Conservation (phyloP, 1,139 yeast species). For the Dujonia santamariae region DNA sequence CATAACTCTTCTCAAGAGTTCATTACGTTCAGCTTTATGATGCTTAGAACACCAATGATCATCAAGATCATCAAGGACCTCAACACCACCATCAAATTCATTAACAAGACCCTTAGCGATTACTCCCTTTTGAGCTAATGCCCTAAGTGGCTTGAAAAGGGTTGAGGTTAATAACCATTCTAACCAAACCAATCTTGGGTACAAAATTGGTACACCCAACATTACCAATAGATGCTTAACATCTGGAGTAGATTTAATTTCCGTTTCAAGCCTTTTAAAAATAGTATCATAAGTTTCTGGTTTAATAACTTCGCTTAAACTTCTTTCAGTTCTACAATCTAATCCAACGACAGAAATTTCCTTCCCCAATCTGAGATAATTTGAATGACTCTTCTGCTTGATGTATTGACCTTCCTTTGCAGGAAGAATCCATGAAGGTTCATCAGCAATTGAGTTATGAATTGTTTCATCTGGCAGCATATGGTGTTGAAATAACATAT, state of each 20-base stretch:
- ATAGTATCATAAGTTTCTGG: constrained; percentile 53
- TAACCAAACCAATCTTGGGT: constrained; percentile 89
- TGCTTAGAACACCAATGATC: constrained; percentile 95
- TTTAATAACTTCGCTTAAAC: constrained; percentile 54
- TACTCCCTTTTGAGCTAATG: constrained; percentile 66
- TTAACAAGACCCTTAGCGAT: constrained; percentile 71
- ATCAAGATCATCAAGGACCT: constrained; percentile 84
- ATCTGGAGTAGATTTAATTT: constrained; percentile 46
- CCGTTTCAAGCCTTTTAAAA: constrained; percentile 59
- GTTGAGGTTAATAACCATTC: constrained; percentile 69
- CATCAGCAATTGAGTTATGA: constrained; percentile 29
- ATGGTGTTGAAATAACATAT: constrained; percentile 90
- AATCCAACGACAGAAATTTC: constrained; percentile 71
- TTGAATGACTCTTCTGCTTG: constrained; percentile 59
- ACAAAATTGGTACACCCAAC: constrained; percentile 92
- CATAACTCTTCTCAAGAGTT: constrained; percentile 52
- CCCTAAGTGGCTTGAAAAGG: constrained; percentile 61
- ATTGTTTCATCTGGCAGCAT: constrained; percentile 45
- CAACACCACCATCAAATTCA: constrained; percentile 88
- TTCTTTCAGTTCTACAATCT: constrained; percentile 92
- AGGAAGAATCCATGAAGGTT: constrained; percentile 60
- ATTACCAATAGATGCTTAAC: constrained; percentile 75
- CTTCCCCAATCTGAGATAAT: constrained; percentile 71
- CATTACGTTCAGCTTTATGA: constrained; percentile 78
- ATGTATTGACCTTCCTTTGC: constrained; percentile 61